phyloP scores from a whole-genome alignment of 169 alveolate species.

The Eimeria mitis region DNA sequence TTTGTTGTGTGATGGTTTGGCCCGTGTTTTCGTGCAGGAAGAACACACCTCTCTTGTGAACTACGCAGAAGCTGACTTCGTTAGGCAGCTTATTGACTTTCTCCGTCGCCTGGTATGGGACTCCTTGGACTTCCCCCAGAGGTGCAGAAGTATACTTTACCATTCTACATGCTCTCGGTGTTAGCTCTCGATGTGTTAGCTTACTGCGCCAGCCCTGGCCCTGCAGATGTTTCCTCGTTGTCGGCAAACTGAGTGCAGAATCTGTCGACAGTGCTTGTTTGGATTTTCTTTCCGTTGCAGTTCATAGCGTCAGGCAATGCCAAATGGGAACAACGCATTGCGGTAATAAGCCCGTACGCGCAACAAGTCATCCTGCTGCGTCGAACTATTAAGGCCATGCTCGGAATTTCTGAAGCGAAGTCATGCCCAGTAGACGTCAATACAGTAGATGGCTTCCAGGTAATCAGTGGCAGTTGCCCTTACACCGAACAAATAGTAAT shows the following conservation, averaged over 20 bases:
- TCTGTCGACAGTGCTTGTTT: neutral
- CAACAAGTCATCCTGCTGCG: constrained; percentile 83
- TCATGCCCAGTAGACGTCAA: constrained; percentile 86
- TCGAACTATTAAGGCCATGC: constrained; percentile 73
- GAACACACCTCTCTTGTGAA: constrained; percentile 78
- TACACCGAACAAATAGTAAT: neutral
- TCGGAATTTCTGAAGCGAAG: constrained; percentile 71
- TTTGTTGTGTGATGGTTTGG: neutral
- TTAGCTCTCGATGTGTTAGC: neutral
- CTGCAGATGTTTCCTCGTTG: neutral
- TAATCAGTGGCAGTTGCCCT: neutral
- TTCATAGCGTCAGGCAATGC: constrained; percentile 78
- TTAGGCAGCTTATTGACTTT: constrained; percentile 81
- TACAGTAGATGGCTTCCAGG: constrained; percentile 88
- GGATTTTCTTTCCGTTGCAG: constrained; percentile 27
- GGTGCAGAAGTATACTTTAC: neutral
- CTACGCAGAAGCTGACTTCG: constrained; percentile 82
- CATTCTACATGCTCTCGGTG: neutral
- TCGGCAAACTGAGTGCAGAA: neutral
- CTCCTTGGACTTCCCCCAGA: neutral
- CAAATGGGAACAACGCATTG: constrained; percentile 80
- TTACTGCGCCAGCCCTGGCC: neutral
- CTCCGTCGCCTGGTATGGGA: constrained; percentile 73
- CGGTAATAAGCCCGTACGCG: constrained; percentile 85
- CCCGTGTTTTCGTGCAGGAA: constrained; percentile 62